Base-by-base conservation (phyloP, 352 stramenopile genomes). In the Heterotrichella gracilis region DNA sequence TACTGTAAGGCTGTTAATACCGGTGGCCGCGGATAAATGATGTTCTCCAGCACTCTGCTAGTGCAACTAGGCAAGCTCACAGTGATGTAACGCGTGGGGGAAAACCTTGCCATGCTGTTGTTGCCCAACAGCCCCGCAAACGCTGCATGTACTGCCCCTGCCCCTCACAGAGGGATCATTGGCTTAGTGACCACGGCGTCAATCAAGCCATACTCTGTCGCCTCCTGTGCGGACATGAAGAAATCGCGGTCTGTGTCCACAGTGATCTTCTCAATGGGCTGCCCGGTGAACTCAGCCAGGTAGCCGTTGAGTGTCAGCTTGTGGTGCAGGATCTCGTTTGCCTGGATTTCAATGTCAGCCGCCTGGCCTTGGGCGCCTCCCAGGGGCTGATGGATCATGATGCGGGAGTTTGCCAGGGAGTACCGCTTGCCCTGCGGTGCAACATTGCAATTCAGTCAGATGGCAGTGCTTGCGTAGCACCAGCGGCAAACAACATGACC, bases 341-440 rank as follows among this genome's bases (percentile, higher is more conserved):
- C 80, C 66, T 81, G 77, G 74, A 97, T 97, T 25, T 90, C 87
- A 78, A 97, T 96, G 75, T 97, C 90, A 69, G 82, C 88, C 0
- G 90, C 90, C 88, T 95, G 95, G n/a, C 89, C 90, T 69, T 94
- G 85, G 2, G 90, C 87, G 13, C 90, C 90, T 25, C 90, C 90
- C 23, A 81, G 89, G 13, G 89, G 89, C 76, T 97, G 89, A 79
- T 96, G 90, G 24, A 96, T 82, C 89, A 97, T 96, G 69, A 86
- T 85, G 2, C 78, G 70, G 20, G 79, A 74, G 77, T 84, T 82
- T 53, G 79, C 78, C 9, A 85, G 69, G 4, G 77, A 73, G 23
- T 75, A 73, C 24, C 83, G 79, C 72, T 88, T 85, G 0, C 83
- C 83, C 4, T 78, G n/a, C n/a, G n/a, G n/a, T n/a, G n/a, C n/a